Evolutionary conservation across 2,329 filamentous ascomycete species (phyloP).

Genomic region (Penicillium paneum): DNA sequence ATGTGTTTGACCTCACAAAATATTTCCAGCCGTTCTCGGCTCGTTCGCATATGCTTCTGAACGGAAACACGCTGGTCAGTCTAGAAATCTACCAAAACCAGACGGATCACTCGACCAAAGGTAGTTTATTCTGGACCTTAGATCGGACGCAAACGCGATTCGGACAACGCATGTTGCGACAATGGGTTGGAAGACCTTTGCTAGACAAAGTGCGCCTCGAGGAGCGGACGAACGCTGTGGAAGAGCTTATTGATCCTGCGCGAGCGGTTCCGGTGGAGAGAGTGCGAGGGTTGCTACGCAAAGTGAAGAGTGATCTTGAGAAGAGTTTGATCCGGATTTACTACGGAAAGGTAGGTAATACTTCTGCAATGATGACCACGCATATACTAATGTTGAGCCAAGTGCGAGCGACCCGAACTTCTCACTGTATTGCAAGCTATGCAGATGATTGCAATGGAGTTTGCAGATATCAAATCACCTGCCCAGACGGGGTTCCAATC

Average conservation of each 20-base stretch:
- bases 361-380: background rate
- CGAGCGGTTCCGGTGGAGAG: slow-evolving; percentile 68
- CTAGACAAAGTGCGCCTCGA: slow-evolving; percentile 72
- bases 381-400: slow-evolving; percentile 16
- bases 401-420: slow-evolving; percentile 82
- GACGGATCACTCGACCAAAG: slow-evolving; percentile 78
- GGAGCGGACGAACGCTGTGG: slow-evolving; percentile 76
- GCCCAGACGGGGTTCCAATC: slow-evolving; percentile 71
- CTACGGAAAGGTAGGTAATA: slow-evolving; percentile 68
- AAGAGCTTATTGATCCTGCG: slow-evolving; percentile 72
- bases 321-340: slow-evolving; percentile 93
- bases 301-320: slow-evolving; percentile 78
- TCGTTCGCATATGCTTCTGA: slow-evolving; percentile 90
- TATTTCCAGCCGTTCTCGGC: slow-evolving; percentile 97
- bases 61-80: slow-evolving; percentile 89
- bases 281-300: slow-evolving; percentile 67
- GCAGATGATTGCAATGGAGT: slow-evolving; percentile 76
- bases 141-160: slow-evolving; percentile 90
- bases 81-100: slow-evolving; percentile 95
- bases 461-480: slow-evolving; percentile 62
- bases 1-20: slow-evolving; percentile 93
- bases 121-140: slow-evolving; percentile 92
- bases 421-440: slow-evolving; percentile 80
- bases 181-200: slow-evolving; percentile 91
- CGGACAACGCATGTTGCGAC: slow-evolving; percentile 80